A percentile compares a stretch with the other conserved stretches of the same genome.
Conservation (phyloP, 2,329 filamentous ascomycete genomes). For the Cercospora zeae-maydis region DNA sequence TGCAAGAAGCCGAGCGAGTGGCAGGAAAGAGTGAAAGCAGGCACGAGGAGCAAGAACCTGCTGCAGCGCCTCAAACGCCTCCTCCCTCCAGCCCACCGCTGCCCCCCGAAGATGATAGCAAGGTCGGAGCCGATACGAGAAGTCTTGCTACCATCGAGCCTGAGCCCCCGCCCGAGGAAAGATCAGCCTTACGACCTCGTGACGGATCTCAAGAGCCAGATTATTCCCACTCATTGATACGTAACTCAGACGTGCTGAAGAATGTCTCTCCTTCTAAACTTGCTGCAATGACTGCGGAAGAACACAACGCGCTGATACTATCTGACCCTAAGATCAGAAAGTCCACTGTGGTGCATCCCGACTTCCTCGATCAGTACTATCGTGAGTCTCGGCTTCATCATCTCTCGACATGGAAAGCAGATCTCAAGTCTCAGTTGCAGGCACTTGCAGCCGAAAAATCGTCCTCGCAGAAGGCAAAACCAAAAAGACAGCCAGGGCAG, state of each 20-base stretch:
- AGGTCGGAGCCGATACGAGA: conserved; percentile 1
- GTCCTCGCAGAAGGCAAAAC: conserved; percentile 48
- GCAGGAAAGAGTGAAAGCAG: background rate
- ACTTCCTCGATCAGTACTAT: conserved; percentile 92
- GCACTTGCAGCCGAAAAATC: conserved; percentile 68
- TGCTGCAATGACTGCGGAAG: conserved; percentile 71
- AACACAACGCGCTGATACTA: conserved; percentile 83
- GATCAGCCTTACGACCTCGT: conserved; percentile 22
- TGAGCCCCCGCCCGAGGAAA: background rate
- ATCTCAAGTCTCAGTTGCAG: conserved; percentile 85
- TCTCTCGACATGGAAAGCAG: conserved; percentile 92
- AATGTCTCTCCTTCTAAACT: conserved; percentile 35
- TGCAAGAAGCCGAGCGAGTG: conserved; percentile 22
- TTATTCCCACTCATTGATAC: conserved; percentile 33
- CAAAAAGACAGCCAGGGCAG: conserved; percentile 57
- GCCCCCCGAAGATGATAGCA: conserved; percentile 4
- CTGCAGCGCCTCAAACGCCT: conserved; percentile 18
- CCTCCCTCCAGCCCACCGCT: conserved; percentile 19
- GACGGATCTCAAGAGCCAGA: conserved; percentile 36
- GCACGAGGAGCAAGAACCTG: background rate
- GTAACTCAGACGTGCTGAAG: conserved; percentile 31
- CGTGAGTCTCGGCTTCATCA: conserved; percentile 93
- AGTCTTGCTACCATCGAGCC: background rate
- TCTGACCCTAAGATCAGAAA: conserved; percentile 82
- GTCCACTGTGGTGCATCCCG: conserved; percentile 85